phyloP scores from a whole-genome alignment of 768 basidiomycete species.

The Dendrothele bispora region DNA sequence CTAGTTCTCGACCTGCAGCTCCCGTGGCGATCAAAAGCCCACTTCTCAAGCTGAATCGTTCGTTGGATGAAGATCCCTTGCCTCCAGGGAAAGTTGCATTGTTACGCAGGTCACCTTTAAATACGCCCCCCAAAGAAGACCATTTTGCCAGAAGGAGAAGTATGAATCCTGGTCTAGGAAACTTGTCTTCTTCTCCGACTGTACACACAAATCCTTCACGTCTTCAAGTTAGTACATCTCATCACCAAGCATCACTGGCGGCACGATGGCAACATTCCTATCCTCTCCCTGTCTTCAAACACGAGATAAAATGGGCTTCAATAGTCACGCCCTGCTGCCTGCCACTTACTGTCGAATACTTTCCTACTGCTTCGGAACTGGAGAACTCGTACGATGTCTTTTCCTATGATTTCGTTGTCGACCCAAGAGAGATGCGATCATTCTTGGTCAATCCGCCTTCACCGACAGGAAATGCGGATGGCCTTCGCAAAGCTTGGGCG shows the following conservation, averaged over 20 bases:
- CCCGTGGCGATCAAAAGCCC: constrained; percentile 45
- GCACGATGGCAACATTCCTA: constrained; percentile 89
- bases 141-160: constrained; percentile 59
- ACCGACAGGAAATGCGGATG: constrained; percentile 52
- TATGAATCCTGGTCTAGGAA: constrained; percentile 34
- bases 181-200: constrained; percentile 50
- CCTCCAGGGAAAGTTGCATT: constrained; percentile 43
- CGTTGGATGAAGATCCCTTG: constrained; percentile 57
- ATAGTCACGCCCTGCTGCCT: constrained; percentile 84
- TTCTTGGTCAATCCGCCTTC: constrained; percentile 77
- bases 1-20: constrained; percentile 30
- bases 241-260: constrained; percentile 72
- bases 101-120: constrained; percentile 60
- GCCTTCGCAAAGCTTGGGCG: constrained; percentile 70
- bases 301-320: constrained; percentile 91
- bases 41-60: constrained; percentile 35
- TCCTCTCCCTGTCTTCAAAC: constrained; percentile 69
- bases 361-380: constrained; percentile 75
- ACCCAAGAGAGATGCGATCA: constrained; percentile 80
- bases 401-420: constrained; percentile 86
- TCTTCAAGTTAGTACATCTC: constrained; percentile 54
- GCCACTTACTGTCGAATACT: constrained; percentile 87
- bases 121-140: constrained; percentile 74
- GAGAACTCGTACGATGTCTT: constrained; percentile 78
- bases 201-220: constrained; percentile 67